Evolutionary conservation across 192 early-diverging fungal genomes (phyloP), one percentile per base, ranked within the genome.

Genomic region (Geranomyces variabilis): DNA sequence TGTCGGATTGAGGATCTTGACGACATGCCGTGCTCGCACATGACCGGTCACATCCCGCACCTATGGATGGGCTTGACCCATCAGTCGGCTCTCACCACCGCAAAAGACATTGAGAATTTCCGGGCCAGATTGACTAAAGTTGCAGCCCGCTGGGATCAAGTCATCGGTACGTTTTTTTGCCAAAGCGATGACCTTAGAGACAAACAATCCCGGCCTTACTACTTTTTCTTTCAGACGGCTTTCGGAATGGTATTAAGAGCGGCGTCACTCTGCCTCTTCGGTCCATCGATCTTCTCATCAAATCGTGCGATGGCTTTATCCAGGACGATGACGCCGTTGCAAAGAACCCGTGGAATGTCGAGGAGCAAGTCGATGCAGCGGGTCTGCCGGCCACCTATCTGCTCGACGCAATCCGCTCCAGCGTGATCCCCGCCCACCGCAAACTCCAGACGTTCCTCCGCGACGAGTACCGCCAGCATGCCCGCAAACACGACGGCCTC

Each of bases 401-500:
- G 9, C 44, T 75, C 30, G 48, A 59, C 10, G 66, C 57, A 12
- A 75, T 79, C 43, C 59, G 64, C 15, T 61, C 68, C 28, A 30
- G 43, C 29, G 45, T 79, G 17, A 21, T 79, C 8, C 67, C 72
- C 24, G 68, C 73, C 0, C 74, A 48, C 62, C 47, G 60, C 12
- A 64, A 59, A n/a, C 57, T 73, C 12, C 43, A 43, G 19, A 66
- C 41, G 1, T 79, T 79, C 47, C 47, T 79, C 33, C 68, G 70
- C 47, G 63, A 75, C 22, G 77, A 79, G 69, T 79, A 79, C 49
- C 31, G 62, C 19, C 77, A 21, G 29, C 77, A 79, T 36, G 73
- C 73, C 12, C 67, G 77, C 36, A 60, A 47, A n/a, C 30, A 49
- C 51, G 34, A 63, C 28, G 77, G 77, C 21, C 14, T 79, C 53